A percentile compares a stretch with the other conserved stretches of the same genome.
Evolutionary conservation across 2,329 filamentous ascomycete species (phyloP).

Genomic region (Cordyceps sp.): DNA sequence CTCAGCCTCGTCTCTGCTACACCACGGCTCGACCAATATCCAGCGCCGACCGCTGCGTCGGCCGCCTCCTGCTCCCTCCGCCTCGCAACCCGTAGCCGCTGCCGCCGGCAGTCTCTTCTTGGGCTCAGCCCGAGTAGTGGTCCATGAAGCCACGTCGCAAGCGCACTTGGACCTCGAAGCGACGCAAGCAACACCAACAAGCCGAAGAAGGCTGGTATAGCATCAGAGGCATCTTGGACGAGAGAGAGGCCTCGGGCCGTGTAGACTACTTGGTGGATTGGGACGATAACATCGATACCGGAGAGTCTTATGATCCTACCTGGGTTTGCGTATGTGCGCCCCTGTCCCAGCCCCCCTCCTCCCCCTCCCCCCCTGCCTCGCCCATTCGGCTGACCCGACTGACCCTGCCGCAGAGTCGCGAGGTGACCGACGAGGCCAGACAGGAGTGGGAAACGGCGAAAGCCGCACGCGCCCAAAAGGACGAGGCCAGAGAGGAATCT

Average conservation of each 20-base stretch:
- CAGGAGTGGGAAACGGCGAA: slow-evolving; percentile 17
- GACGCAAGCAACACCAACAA: slow-evolving; percentile 4
- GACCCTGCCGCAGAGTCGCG: slow-evolving; percentile 10
- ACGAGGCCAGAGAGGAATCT: slow-evolving; percentile 1
- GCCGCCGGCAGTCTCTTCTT: too few relatives aligned
- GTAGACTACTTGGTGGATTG: slow-evolving; percentile 21
- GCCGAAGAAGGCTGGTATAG: slow-evolving; percentile 14
- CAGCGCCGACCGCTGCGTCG: too few relatives aligned
- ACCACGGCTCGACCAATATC: too few relatives aligned
- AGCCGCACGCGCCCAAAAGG: slow-evolving; percentile 1
- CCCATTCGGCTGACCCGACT: too few relatives aligned
- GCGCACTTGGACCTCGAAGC: slow-evolving; percentile 6
- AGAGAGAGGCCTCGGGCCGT: slow-evolving; percentile 10
- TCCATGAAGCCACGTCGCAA: slow-evolving; percentile 16
- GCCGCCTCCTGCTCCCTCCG: neutral
- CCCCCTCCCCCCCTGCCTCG: too few relatives aligned
- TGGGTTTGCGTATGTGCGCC: slow-evolving; percentile 12
- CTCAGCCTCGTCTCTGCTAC: too few relatives aligned
- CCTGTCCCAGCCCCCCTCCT: neutral
- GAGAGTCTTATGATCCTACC: slow-evolving; percentile 14
- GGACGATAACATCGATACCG: slow-evolving; percentile 15
- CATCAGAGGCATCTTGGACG: slow-evolving; percentile 18
- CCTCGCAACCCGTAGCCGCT: too few relatives aligned
- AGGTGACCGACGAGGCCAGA: slow-evolving; percentile 14
- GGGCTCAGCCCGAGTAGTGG: too few relatives aligned